Base-by-base conservation (phyloP, 2,329 filamentous ascomycete genomes). In the Curvularia verruculosa region DNA sequence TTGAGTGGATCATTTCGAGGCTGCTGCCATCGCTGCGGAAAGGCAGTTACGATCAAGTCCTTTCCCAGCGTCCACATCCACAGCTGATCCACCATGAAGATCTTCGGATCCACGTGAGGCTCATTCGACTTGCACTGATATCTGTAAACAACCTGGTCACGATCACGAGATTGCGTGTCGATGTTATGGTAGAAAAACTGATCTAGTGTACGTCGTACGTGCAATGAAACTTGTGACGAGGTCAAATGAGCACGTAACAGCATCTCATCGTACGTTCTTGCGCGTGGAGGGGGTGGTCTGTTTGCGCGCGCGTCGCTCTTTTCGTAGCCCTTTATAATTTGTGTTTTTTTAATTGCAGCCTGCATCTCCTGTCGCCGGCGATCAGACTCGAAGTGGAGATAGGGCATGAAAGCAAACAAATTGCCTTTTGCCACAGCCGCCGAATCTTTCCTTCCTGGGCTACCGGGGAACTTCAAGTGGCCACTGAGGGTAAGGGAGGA, bases 1-100 rank as follows among this genome's bases (percentile, higher is more conserved):
- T 88, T 87, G 12, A 88, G 72, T 1, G 85, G 85, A 54, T 88
- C 85, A 50, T 86, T 85, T 49, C 83, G 83, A 0, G 84, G 85
- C 67, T 87, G 85, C 29, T 83, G 77, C 83, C 83, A 86, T 5
- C 83, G 76, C 59, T 85, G 81, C 2, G 84, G 84, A 54, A 86
- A 86, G 51, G 82, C 81, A 0, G 84, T 85, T 10, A 89, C 80
- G 18, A 89, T 81, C 15, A 88, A 74, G 55, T 87, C 85, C 69
- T 78, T 78, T 10, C 83, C 76, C 1, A 89, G 67, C 3, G 87
- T 79, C 84, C 85, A 88, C 68, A 89, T 82, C 87, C 87, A 89
- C 1, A 89, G 75, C 63, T 89, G 87, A 67, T 89, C 87, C 0
- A 89, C 86, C 86, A 88, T 88, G 69, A 87, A 87, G 2, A 88